phyloP scores from a whole-genome alignment of 73 alveolate genomes.

The Paramecium biaurelia region DNA sequence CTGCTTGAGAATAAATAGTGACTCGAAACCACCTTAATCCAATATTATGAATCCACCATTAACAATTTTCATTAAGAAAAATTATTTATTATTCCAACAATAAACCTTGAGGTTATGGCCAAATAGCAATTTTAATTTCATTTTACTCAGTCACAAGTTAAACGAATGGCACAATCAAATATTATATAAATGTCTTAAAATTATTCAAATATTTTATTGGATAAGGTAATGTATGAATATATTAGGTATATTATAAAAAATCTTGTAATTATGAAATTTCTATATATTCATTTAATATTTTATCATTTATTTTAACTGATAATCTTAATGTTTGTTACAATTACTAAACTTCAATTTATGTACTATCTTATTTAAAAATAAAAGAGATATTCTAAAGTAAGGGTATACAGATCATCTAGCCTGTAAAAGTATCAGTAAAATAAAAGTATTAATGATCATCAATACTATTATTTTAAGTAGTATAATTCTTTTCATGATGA shows the following conservation, averaged over 20 bases:
- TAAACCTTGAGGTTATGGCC: conserved; percentile 28
- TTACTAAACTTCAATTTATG: background rate
- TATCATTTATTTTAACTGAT: background rate
- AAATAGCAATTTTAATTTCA: background rate
- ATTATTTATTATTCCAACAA: background rate
- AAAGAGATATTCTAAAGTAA: background rate
- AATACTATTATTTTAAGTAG: background rate
- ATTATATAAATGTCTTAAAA: conserved; percentile 6
- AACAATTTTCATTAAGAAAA: background rate
- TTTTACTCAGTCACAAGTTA: background rate
- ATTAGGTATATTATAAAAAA: background rate
- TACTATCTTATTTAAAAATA: background rate
- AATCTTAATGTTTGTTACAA: background rate
- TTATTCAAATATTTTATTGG: conserved; percentile 14
- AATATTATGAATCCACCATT: background rate
- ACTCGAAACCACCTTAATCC: background rate
- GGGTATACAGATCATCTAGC: background rate
- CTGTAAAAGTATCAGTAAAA: background rate
- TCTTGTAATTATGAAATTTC: background rate
- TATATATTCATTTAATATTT: background rate
- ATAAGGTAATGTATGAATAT: background rate
- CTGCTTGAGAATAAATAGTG: background rate
- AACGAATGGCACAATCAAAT: conserved; percentile 3
- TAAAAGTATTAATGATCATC: conserved; percentile 33
- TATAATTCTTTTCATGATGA: background rate